A percentile compares a stretch with the other conserved stretches of the same genome.
These are phyloP conservation scores for Capsella rubella DNA, from an alignment of 441 rosid genomes.

Conservation along the genomic window DNA sequence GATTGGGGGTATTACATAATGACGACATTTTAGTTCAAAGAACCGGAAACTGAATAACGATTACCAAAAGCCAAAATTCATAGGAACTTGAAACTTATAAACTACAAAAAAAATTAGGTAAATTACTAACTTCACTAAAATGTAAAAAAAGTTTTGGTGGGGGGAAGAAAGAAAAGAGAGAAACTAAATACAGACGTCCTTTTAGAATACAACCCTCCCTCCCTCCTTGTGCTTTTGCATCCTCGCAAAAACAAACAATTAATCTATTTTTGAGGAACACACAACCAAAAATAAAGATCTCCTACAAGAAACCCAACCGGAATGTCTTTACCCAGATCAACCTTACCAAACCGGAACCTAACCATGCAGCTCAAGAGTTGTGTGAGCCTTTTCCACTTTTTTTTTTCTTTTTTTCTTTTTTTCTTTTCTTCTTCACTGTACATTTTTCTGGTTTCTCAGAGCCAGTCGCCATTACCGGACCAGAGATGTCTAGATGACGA, in stretches of 20 bases:
- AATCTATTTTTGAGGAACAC: slow-evolving; percentile 28
- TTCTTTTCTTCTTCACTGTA: slow-evolving; percentile 37
- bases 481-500: slow-evolving; percentile 50
- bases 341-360: slow-evolving; percentile 23
- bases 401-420: background rate
- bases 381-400: slow-evolving; percentile 11
- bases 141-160: background rate
- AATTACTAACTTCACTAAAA: slow-evolving; percentile 14
- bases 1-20: too few relatives aligned
- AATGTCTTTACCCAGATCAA: slow-evolving; percentile 21
- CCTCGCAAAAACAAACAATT: slow-evolving; percentile 42
- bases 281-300: background rate
- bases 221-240: slow-evolving; percentile 33
- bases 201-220: slow-evolving; percentile 29
- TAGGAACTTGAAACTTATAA: background rate
- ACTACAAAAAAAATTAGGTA: slow-evolving; percentile 10
- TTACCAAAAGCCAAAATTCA: background rate
- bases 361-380: slow-evolving; percentile 37
- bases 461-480: slow-evolving; percentile 44
- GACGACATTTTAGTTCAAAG: background rate
- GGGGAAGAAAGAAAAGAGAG: background rate
- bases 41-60: background rate
- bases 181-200: slow-evolving; percentile 29
- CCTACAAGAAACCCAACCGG: slow-evolving; percentile 19
- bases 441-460: slow-evolving; percentile 35